phyloP scores from a whole-genome alignment of 73 alveolate genomes.

The Effrenium voratum region DNA sequence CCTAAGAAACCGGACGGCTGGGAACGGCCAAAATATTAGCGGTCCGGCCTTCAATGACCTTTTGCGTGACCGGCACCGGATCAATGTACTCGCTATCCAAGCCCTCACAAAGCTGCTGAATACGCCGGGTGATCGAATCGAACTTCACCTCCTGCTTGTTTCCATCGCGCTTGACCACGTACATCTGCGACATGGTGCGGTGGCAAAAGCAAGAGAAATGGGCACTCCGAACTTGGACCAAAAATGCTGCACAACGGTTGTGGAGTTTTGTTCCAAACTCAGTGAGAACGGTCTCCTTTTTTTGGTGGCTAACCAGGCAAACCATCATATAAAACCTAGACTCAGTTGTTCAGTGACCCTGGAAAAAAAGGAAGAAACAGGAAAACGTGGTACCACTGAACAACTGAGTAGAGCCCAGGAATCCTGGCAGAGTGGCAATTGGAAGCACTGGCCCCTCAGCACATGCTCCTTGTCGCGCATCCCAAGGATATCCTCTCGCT shows the following conservation, averaged over 20 bases:
- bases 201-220: background rate
- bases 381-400: too few species aligned
- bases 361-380: too few species aligned
- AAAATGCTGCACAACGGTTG: background rate
- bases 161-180: conserved; percentile 96
- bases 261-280: background rate
- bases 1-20: too few species aligned
- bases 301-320: background rate
- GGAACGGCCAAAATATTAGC: too few species aligned
- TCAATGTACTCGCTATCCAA: conserved; percentile 82
- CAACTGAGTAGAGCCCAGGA: too few species aligned
- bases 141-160: conserved; percentile 83
- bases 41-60: conserved; percentile 94
- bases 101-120: conserved; percentile 92
- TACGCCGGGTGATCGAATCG: conserved; percentile 94
- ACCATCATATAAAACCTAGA: too few species aligned
- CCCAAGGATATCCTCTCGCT: too few species aligned
- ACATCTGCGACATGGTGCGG: background rate
- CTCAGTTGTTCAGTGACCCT: too few species aligned
- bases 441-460: too few species aligned
- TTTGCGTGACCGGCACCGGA: conserved; percentile 72
- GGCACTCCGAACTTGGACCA: background rate
- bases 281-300: background rate
- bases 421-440: too few species aligned
- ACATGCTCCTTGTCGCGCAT: too few species aligned